Percentiles rank a stretch among this genome's conserved stretches.
Conservation (phyloP, 1,139 yeast genomes). For the Debaryomycetaceae sp. region DNA sequence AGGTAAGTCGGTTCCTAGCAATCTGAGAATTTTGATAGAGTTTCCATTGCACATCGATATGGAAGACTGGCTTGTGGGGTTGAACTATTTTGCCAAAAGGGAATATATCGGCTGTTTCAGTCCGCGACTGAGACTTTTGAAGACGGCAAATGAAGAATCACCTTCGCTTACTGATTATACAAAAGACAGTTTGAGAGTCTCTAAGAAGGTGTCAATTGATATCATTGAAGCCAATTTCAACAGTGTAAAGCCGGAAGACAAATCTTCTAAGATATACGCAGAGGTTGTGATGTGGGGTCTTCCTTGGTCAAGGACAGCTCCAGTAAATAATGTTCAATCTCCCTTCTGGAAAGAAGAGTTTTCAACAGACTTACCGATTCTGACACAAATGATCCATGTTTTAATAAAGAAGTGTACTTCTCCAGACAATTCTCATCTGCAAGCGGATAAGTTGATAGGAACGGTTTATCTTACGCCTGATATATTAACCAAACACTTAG, state of each 20-base stretch:
- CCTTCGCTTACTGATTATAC: constrained; percentile 20
- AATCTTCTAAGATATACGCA: constrained; percentile 43
- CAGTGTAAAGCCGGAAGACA: constrained; percentile 7
- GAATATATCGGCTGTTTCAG: constrained; percentile 48
- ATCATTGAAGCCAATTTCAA: constrained; percentile 68
- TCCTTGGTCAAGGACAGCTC: constrained; percentile 68
- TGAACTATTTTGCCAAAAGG: constrained; percentile 63
- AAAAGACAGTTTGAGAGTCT: constrained; percentile 48
- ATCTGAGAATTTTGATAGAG: constrained; percentile 50
- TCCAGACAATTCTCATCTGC: constrained; percentile 19
- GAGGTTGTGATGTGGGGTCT: constrained; percentile 66
- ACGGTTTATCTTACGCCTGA: constrained; percentile 56
- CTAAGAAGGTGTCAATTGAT: constrained; percentile 52
- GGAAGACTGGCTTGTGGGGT: constrained; percentile 81
- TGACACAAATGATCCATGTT: constrained; percentile 51
- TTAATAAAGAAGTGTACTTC: constrained; percentile 40
- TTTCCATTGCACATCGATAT: constrained; percentile 70
- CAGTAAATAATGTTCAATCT: constrained; percentile 44
- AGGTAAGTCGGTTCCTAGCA: constrained; percentile 29
- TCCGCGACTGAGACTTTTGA: constrained; percentile 12
- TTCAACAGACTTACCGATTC: constrained; percentile 52
- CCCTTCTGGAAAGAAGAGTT: constrained; percentile 77
- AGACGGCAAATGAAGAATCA: constrained; percentile 17
- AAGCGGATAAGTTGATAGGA: constrained; percentile 46
- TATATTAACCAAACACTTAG: constrained; percentile 37